Evolutionary conservation across 2,329 filamentous ascomycete genomes (phyloP).

Genomic region (Microdochium nivale): DNA sequence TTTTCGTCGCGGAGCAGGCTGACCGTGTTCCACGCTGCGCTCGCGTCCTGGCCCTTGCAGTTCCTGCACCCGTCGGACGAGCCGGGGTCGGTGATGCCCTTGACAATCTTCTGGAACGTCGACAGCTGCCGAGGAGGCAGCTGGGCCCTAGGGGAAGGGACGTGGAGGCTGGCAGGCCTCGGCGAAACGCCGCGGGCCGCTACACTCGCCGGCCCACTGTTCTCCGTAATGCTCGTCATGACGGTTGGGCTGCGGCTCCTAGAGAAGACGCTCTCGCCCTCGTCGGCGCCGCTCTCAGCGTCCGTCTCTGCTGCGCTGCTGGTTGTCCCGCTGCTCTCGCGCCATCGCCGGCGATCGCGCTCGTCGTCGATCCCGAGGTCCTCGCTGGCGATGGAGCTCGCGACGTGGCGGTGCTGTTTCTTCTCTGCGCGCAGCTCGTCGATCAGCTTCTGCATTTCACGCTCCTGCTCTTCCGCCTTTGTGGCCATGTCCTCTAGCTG

Average conservation of each 20-base stretch:
- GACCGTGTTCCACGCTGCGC: slow-evolving; percentile 59
- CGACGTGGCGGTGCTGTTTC: slow-evolving; percentile 26
- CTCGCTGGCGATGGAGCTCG: slow-evolving; percentile 37
- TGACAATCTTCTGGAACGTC: slow-evolving; percentile 39
- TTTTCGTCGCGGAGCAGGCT: slow-evolving; percentile 54
- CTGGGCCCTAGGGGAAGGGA: slow-evolving; percentile 16
- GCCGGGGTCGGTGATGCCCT: slow-evolving; percentile 33
- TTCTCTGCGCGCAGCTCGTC: slow-evolving; percentile 44
- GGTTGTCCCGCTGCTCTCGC: slow-evolving; percentile 33
- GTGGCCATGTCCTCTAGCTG: slow-evolving; percentile 52
- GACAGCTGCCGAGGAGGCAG: slow-evolving; percentile 25
- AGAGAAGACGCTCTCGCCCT: slow-evolving; percentile 50
- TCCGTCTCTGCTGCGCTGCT: slow-evolving; percentile 41
- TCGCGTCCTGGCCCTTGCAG: slow-evolving; percentile 48
- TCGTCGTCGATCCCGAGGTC: slow-evolving; percentile 47
- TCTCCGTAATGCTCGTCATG: slow-evolving; percentile 23
- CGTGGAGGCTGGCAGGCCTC: slow-evolving; percentile 1
- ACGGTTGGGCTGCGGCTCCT: slow-evolving; percentile 48
- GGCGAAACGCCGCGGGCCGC: slow-evolving; percentile 4
- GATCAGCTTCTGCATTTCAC: slow-evolving; percentile 37
- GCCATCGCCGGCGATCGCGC: slow-evolving; percentile 29
- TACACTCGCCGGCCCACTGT: slow-evolving; percentile 7
- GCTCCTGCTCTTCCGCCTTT: slow-evolving; percentile 44
- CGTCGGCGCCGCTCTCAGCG: slow-evolving; percentile 30
- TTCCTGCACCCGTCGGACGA: slow-evolving; percentile 36